Percentiles rank a stretch among this genome's conserved stretches.
phyloP scores from a whole-genome alignment of 192 early-diverging fungal species.

The Funneliformis geosporum region DNA sequence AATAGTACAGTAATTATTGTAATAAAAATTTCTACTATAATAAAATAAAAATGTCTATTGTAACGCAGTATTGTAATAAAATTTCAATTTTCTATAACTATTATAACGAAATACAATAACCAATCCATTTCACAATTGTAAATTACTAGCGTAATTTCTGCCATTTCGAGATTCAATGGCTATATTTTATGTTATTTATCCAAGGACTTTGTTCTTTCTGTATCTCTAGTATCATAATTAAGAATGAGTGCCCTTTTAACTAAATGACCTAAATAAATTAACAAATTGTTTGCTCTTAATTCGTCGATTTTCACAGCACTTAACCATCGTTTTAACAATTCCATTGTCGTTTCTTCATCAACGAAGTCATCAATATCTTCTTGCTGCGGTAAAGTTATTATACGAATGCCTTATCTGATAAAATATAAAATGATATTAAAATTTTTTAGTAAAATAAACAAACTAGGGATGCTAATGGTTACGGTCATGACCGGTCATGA shows the following conservation, averaged over 20 bases:
- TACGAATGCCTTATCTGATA: not conserved
- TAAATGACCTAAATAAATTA: not conserved
- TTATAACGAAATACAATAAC: not conserved
- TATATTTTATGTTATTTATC: not conserved
- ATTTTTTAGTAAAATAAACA: not conserved
- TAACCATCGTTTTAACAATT: not conserved
- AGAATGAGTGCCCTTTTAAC: not conserved
- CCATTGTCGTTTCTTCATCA: not conserved
- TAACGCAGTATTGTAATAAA: too few relatives aligned
- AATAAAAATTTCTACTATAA: too few relatives aligned
- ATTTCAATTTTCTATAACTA: too few relatives aligned
- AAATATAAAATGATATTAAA: not conserved
- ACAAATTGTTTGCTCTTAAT: not conserved
- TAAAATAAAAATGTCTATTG: too few relatives aligned
- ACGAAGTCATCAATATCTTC: not conserved
- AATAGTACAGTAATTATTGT: too few relatives aligned
- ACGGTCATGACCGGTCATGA: too few relatives aligned
- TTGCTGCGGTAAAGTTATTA: not conserved
- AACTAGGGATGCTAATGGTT: too few relatives aligned
- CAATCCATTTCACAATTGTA: not conserved
- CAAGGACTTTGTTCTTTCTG: not conserved
- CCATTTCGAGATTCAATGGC: not conserved
- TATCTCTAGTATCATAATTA: not conserved
- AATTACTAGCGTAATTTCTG: not conserved
- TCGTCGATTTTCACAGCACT: not conserved